A percentile compares a stretch with the other conserved stretches of the same genome.
phyloP scores from a whole-genome alignment of 805 yeast species.

The Teunomyces barrocoloradensis region DNA sequence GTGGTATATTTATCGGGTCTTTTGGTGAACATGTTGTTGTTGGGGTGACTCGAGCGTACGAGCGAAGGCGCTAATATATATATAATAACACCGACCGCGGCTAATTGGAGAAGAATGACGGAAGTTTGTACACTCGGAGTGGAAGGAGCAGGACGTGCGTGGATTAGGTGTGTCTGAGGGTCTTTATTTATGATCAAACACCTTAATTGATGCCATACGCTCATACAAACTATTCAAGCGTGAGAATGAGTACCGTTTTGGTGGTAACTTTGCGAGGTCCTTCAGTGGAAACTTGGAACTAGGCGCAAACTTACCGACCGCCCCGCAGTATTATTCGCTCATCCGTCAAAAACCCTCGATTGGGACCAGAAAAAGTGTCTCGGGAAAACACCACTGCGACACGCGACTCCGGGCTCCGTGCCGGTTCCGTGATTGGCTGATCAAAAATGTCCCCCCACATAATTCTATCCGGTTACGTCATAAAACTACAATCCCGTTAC shows the following conservation, averaged over 20 bases:
- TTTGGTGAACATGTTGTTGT: conserved; percentile 39
- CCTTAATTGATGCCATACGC: conserved; percentile 2
- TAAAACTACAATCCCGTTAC: too few species aligned
- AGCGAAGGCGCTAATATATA: conserved; percentile 14
- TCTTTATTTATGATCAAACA: conserved; percentile 1
- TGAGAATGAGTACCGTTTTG: too few species aligned
- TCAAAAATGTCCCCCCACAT: background rate
- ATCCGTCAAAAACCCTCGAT: background rate
- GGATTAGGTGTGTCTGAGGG: background rate
- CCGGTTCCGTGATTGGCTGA: background rate
- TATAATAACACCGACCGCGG: conserved; percentile 5
- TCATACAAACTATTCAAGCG: background rate
- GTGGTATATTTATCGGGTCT: conserved; percentile 76
- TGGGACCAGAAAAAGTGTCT: background rate
- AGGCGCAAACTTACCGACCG: background rate
- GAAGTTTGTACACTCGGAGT: background rate
- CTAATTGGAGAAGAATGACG: background rate
- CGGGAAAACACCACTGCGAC: background rate
- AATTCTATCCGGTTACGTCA: too few species aligned
- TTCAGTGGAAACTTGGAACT: too few species aligned
- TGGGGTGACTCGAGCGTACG: background rate
- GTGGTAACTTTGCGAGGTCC: too few species aligned
- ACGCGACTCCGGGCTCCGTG: background rate
- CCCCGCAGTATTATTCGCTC: background rate
- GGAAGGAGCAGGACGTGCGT: background rate